Evolutionary conservation across 768 basidiomycete species (phyloP), one percentile per base, ranked within the genome.

Genomic region (Hirschioporus abietinus): DNA sequence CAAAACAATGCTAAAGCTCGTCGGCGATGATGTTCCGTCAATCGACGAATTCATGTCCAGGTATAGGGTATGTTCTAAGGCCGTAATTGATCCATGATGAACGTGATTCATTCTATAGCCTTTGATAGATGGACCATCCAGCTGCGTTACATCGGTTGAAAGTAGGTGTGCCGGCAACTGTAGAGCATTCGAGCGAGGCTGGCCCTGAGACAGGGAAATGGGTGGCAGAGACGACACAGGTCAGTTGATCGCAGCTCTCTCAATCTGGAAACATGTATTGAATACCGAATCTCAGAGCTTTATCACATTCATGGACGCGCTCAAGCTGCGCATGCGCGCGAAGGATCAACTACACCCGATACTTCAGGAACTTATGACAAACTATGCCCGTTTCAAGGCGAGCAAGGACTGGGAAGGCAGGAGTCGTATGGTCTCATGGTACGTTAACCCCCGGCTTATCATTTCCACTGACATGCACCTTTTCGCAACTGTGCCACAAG

Each of bases 201-300:
- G 94, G 93, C 0, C 91, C 91, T 12, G 96, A 98, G 77, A 93
- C 93, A 0, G 92, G 92, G 36, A 97, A 98, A 77, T 95, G 93
- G 92, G 94, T 99, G 26, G 96, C 96, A 9, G 94, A 98, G 77
- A 98, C 96, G 6, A 99, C 96, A 0, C 93, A 96, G 84, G 96
- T 93, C 59, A 65, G 80, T 68, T 52, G n/a, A 20, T 52, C 1
- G 26, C 23, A 52, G 18, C 24, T 9, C 23, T 30, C 24, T n/a
- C 23, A 61, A 57, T 58, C 66, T 36, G 24, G n/a, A 25, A 26
- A 10, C 27, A n/a, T n/a, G 52, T n/a, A 34, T 58, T 65, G 35
- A 42, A 61, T 23, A 58, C 1, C 4, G 63, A 71, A 1, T 8
- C 66, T 0, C 71, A 98, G 95, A 91, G 89, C 75, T 99, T 99